Evolutionary conservation across 2,329 filamentous ascomycete species (phyloP), one percentile per base, ranked within the genome.

Genomic region (Aureobasidium lini): DNA sequence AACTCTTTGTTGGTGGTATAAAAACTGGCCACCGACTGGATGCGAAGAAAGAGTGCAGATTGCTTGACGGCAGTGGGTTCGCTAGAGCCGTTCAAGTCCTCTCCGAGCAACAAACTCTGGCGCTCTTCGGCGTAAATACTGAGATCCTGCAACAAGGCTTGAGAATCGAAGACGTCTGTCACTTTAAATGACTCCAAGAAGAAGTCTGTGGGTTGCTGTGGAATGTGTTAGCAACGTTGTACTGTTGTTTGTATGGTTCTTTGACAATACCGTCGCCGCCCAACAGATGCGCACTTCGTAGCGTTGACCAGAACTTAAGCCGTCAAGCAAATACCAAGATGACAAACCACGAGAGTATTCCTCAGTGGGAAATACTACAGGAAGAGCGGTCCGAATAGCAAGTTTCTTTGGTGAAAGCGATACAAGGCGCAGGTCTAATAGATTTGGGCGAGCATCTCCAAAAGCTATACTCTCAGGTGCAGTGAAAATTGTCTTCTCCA

Each of bases 211-310:
- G 93, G 93, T 86, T 96, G 88, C 92, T 96, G 63, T 40, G 43
- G 16, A 47, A 16, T 40, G 36, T 47, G 48, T 63, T 36, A 62
- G 53, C 42, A 29, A 46, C 53, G 28, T 15, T 36, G 34, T 34
- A 29, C 13, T 10, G 29, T n/a, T 44, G 11, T 9, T 28, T 44
- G 46, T 16, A 42, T 28, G 15, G 29, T 18, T 23, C 31, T 29
- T 43, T n/a, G 5, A 34, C 80, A 88, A 74, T 81, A 96, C 93
- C 62, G 87, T 94, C 42, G 94, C 94, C 62, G 90, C 81, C 92
- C 93, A 99, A 76, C 93, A 97, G 61, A 96, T 80, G 58, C 94
- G 85, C 50, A 95, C 82, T 77, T 99, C 94, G 78, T 97, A 96
- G 64, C 91, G 83, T 68, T 87, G 86, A 10, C 84, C 83, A 37